Conservation (phyloP, 2,329 filamentous ascomycete genomes). For the Ascosphaera apis region DNA sequence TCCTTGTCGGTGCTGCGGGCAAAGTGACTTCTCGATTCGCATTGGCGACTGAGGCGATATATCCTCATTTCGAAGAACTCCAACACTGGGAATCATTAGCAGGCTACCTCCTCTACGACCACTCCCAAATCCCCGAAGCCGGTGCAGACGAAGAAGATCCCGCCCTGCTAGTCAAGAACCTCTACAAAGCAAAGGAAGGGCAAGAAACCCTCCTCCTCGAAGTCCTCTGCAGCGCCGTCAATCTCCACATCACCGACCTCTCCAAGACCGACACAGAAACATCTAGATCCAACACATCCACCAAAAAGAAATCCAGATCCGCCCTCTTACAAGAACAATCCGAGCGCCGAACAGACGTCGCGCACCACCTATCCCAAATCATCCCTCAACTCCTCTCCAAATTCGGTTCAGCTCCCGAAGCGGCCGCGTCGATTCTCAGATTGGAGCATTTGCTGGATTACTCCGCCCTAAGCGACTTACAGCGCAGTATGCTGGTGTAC, state of each 20-base stretch:
- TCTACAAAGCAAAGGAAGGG: conserved; percentile 46
- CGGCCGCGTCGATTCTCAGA: conserved; percentile 63
- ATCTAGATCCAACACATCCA: too few relatives aligned
- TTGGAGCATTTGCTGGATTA: conserved; percentile 72
- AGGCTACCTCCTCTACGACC: conserved; percentile 80
- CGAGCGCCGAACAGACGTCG: conserved; percentile 28
- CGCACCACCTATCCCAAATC: conserved; percentile 49
- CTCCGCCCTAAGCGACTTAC: conserved; percentile 67
- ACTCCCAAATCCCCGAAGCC: conserved; percentile 40
- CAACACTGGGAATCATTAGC: conserved; percentile 72
- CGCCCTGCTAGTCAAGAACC: conserved; percentile 41
- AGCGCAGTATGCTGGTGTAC: conserved; percentile 65
- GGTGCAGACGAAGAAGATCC: conserved; percentile 29
- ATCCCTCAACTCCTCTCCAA: conserved; percentile 80
- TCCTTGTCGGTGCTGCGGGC: conserved; percentile 14
- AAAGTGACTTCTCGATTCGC: conserved; percentile 61
- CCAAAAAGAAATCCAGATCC: conserved; percentile 14
- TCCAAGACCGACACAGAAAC: conserved; percentile 37
- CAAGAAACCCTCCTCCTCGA: conserved; percentile 78
- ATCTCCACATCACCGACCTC: conserved; percentile 42
- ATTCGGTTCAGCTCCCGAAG: conserved; percentile 71
- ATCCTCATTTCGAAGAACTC: conserved; percentile 58
- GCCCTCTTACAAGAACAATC: not conserved
- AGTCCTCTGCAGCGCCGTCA: conserved; percentile 63
- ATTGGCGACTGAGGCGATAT: conserved; percentile 65